phyloP scores from a whole-genome alignment of 2,329 filamentous ascomycete genomes.

The Basipetospora chlamydospora region DNA sequence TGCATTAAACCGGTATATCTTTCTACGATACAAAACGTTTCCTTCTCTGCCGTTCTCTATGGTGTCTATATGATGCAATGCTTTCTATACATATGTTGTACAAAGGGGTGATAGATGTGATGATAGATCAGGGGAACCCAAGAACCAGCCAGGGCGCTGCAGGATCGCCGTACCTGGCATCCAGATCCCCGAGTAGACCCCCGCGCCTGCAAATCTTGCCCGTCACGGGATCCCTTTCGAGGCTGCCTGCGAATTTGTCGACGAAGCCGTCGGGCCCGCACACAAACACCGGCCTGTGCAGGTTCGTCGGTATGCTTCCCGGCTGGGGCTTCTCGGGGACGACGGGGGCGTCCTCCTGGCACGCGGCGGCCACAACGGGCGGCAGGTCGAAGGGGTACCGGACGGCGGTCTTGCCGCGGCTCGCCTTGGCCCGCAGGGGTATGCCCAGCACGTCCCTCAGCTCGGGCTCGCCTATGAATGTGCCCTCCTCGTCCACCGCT shows the following conservation, averaged over 20 bases:
- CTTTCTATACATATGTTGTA: neutral
- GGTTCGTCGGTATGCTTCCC: slow-evolving; percentile 15
- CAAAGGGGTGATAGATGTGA: too few species aligned
- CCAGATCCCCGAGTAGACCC: slow-evolving; percentile 6
- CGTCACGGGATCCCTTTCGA: slow-evolving; percentile 4
- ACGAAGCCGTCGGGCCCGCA: slow-evolving; percentile 90
- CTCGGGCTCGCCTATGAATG: slow-evolving; percentile 41
- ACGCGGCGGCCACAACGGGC: neutral
- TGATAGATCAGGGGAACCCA: slow-evolving; percentile 3
- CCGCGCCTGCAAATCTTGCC: slow-evolving; percentile 1
- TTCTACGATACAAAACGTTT: too few species aligned
- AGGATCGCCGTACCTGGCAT: slow-evolving; percentile 4
- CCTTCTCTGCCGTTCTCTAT: too few species aligned
- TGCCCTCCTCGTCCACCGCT: slow-evolving; percentile 69
- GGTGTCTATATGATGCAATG: too few species aligned
- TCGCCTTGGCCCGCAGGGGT: neutral
- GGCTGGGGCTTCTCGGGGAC: slow-evolving; percentile 18
- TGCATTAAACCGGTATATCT: too few species aligned
- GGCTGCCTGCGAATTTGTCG: slow-evolving; percentile 55
- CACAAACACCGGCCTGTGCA: slow-evolving; percentile 43
- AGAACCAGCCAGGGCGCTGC: slow-evolving; percentile 3
- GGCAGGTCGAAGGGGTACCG: slow-evolving; percentile 1
- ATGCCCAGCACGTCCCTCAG: slow-evolving; percentile 23
- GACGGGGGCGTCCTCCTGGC: slow-evolving; percentile 6
- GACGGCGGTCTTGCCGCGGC: neutral